phyloP scores from a whole-genome alignment of 768 basidiomycete species.

The Lyophyllum shimeji region DNA sequence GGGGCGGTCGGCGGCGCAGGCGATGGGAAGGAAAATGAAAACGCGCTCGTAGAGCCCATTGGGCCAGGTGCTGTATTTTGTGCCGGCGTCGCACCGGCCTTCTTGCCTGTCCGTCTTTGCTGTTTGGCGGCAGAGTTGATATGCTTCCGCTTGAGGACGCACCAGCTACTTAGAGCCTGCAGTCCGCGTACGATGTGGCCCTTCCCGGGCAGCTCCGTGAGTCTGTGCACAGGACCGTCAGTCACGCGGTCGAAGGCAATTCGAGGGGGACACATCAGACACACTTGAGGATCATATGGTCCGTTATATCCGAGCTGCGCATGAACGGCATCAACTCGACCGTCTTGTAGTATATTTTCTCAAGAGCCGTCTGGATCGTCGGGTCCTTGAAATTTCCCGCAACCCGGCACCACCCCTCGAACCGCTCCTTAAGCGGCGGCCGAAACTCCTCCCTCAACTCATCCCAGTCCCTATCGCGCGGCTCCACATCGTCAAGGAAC shows the following conservation, averaged over 20 bases:
- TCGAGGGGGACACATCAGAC: slow-evolving; percentile 14
- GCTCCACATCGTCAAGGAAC: slow-evolving; percentile 54
- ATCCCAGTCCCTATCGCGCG: slow-evolving; percentile 54
- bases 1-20: slow-evolving; percentile 1
- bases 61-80: background rate
- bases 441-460: slow-evolving; percentile 62
- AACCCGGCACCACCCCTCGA: slow-evolving; percentile 55
- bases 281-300: slow-evolving; percentile 56
- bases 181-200: slow-evolving; percentile 51
- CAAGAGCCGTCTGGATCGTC: slow-evolving; percentile 23
- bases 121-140: slow-evolving; percentile 21
- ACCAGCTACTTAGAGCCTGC: slow-evolving; percentile 46
- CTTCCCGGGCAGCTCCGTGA: slow-evolving; percentile 57
- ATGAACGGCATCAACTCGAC: slow-evolving; percentile 60
- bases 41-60: background rate
- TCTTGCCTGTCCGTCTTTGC: slow-evolving; percentile 14
- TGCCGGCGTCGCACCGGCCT: slow-evolving; percentile 16
- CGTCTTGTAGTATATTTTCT: slow-evolving; percentile 43
- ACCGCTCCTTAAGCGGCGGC: slow-evolving; percentile 54
- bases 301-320: slow-evolving; percentile 46
- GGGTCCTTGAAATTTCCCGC: slow-evolving; percentile 40
- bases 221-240: slow-evolving; percentile 19
- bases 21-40: slow-evolving; percentile 1
- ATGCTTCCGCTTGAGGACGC: slow-evolving; percentile 49
- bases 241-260: background rate